Conservation (phyloP, 257 asterid genomes). For the Petrea volubilis region DNA sequence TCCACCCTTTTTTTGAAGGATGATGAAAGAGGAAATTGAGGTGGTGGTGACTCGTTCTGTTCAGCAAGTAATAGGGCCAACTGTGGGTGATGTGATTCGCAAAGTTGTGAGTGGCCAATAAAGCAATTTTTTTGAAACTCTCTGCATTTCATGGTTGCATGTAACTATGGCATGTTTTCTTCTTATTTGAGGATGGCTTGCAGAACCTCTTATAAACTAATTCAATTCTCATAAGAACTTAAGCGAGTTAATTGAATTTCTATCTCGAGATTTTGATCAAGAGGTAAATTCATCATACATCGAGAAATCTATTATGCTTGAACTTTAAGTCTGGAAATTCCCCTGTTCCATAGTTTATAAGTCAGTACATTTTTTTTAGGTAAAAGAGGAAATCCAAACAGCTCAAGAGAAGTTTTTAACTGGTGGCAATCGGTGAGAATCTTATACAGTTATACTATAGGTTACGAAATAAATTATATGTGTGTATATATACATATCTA, state of each 20-base stretch:
- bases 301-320: slow-evolving; percentile 19
- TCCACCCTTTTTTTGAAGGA: slow-evolving; percentile 12
- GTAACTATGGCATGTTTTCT: neutral
- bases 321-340: slow-evolving; percentile 3
- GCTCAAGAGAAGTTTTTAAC: slow-evolving; percentile 20
- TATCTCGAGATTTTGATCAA: neutral
- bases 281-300: neutral
- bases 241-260: neutral
- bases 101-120: slow-evolving; percentile 35
- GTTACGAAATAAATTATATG: too few species aligned
- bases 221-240: neutral
- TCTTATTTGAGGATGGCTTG: neutral
- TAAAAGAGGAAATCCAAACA: slow-evolving; percentile 41
- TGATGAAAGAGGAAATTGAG: slow-evolving; percentile 28
- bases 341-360: neutral
- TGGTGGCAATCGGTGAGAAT: slow-evolving; percentile 38
- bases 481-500: too few species aligned
- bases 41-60: slow-evolving; percentile 32
- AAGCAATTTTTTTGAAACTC: neutral
- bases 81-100: slow-evolving; percentile 31
- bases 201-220: neutral
- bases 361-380: slow-evolving; percentile 36
- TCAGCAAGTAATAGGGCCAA: slow-evolving; percentile 24
- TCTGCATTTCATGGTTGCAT: neutral
- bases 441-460: too few species aligned